Base-by-base conservation (phyloP, 106 monocot genomes). In the Xerophyta viscosa region DNA sequence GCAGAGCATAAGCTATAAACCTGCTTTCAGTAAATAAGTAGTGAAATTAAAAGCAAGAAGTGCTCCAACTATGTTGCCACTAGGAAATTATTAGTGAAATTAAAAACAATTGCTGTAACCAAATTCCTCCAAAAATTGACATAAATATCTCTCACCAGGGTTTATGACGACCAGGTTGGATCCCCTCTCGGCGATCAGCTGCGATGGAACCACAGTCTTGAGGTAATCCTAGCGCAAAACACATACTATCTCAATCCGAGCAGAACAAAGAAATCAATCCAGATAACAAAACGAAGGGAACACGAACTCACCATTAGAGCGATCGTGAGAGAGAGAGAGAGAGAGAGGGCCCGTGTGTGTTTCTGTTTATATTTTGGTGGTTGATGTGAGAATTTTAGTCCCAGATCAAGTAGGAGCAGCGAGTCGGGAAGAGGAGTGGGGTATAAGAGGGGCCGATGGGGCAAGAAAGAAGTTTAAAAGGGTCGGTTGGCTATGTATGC, bases 401-500 rank as follows among this genome's bases (percentile, higher is more conserved):
- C 81, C 81, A 75, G 63, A 66, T 70, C 53, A 61, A 39, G 39
- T 3, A 39, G 39, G 39, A 39, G 39, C 10, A 15, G 39, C 3
- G 1, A 39, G 39, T 2, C 1, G 2, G 10, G 39, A 15, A 11
- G 39, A 39, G 46, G 1, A 25, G 17, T 5, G 9, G 12, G 6
- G 31, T 6, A 0, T 14, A 8, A 23, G 19, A 0, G 0, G 2
- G 14, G 7, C 20, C 14, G 8, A 13, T 12, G 4, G 39, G 8
- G 13, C 11, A 36, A 7, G 8, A 14, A 29, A 2, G 14, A 0
- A 0, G 0, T 0, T 0, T 1, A 0, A 0, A 93, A 93, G 87
- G 92, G 92, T 87, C 87, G 77, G 87, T 87, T 87, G 92, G 92
- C 83, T 93, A 87, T 83, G 60, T 87, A 80, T 93, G 92, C 87